A percentile compares a stretch with the other conserved stretches of the same genome.
Evolutionary conservation across 805 yeast species (phyloP).

Genomic region (Wickerhamia fluorescens): DNA sequence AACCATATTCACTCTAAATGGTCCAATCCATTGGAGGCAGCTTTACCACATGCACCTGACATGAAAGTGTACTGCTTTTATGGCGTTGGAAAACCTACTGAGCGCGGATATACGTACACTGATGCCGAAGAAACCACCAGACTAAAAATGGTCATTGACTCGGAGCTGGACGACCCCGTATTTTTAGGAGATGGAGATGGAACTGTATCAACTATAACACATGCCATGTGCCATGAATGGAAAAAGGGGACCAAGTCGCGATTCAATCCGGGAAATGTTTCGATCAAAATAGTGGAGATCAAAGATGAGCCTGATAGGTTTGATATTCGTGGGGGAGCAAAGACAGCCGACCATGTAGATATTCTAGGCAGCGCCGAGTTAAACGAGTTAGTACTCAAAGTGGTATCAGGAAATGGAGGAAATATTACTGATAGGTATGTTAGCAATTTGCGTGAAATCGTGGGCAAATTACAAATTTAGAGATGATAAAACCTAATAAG

Average conservation of each 20-base stretch:
- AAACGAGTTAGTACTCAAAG: slow-evolving; percentile 75
- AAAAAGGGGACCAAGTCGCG: slow-evolving; percentile 50
- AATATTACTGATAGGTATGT: slow-evolving; percentile 51
- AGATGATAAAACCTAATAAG: no score
- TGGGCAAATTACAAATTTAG: slow-evolving; percentile 43
- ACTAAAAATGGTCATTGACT: slow-evolving; percentile 66
- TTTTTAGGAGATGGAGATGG: slow-evolving; percentile 92
- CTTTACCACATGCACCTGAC: slow-evolving; percentile 90
- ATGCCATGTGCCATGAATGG: slow-evolving; percentile 90
- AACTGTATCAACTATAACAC: slow-evolving; percentile 82
- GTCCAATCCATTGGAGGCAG: slow-evolving; percentile 91
- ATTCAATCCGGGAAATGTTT: slow-evolving; percentile 71
- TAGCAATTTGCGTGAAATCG: slow-evolving; percentile 60
- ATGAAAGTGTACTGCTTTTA: slow-evolving; percentile 84
- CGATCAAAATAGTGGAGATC: slow-evolving; percentile 82
- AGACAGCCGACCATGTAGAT: slow-evolving; percentile 97
- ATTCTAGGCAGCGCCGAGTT: slow-evolving; percentile 88
- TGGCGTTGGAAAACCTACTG: slow-evolving; percentile 97
- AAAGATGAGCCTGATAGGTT: slow-evolving; percentile 88
- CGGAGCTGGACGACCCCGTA: slow-evolving; percentile 58
- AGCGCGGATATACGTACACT: slow-evolving; percentile 81
- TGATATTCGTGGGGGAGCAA: slow-evolving; percentile 95
- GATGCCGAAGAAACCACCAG: slow-evolving; percentile 47
- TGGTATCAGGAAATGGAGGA: slow-evolving; percentile 77
- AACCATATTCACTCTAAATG: slow-evolving; percentile 73